phyloP scores from a whole-genome alignment of 805 yeast genomes.

The Pichia kluyveri region DNA sequence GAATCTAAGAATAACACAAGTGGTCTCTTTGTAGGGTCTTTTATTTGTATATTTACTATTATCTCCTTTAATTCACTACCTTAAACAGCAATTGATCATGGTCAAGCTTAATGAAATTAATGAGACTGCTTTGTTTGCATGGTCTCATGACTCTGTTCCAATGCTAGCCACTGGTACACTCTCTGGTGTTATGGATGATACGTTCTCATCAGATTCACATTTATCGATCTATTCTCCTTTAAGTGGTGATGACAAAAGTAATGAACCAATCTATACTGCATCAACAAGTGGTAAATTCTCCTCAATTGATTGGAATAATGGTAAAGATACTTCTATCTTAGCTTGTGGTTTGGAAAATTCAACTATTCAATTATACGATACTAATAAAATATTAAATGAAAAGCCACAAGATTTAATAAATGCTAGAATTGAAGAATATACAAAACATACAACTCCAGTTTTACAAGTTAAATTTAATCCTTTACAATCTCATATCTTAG shows the following conservation, averaged over 20 bases:
- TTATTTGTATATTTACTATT: too few relatives aligned
- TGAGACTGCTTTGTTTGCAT: constrained; percentile 90
- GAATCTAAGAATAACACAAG: too few relatives aligned
- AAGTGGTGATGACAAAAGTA: constrained; percentile 20
- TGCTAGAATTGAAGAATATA: constrained; percentile 43
- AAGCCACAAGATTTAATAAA: constrained; percentile 27
- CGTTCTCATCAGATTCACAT: constrained; percentile 70
- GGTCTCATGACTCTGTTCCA: constrained; percentile 77
- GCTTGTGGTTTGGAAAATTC: constrained; percentile 92
- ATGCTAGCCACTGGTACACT: constrained; percentile 82
- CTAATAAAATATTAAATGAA: constrained; percentile 35
- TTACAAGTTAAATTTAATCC: constrained; percentile 72
- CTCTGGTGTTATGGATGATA: constrained; percentile 92
- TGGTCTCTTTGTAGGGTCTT: too few relatives aligned
- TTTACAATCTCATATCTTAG: constrained; percentile 59
- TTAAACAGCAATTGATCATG: constrained; percentile 24
- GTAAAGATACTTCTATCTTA: constrained; percentile 43
- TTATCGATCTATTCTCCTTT: constrained; percentile 74
- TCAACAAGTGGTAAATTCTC: constrained; percentile 56
- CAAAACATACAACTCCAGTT: constrained; percentile 61
- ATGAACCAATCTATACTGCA: constrained; percentile 36
- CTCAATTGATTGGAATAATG: constrained; percentile 76
- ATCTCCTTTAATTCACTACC: too few relatives aligned
- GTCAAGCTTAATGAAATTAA: constrained; percentile 78
- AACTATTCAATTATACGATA: constrained; percentile 68